A percentile compares a stretch with the other conserved stretches of the same genome.
Evolutionary conservation across 768 basidiomycete genomes (phyloP).

Genomic region (Lactarius sanguifluus): DNA sequence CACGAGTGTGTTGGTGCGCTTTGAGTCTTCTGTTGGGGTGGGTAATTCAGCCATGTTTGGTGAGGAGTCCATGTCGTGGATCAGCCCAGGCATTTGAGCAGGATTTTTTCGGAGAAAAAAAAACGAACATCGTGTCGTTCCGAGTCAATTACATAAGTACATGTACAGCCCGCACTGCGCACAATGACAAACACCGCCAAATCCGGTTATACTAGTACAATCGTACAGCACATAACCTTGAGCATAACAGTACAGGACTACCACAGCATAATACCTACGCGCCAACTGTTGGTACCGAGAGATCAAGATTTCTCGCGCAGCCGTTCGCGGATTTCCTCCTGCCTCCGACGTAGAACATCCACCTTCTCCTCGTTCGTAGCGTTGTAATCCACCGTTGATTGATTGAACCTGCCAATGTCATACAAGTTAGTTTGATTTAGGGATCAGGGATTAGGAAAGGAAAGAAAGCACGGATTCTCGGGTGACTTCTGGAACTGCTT

Average conservation of each 20-base stretch:
- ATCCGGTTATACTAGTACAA: neutral
- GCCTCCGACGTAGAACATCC: conserved; percentile 67
- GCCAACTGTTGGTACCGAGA: neutral
- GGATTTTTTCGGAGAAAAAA: neutral
- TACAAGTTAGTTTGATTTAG: conserved; percentile 5
- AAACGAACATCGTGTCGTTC: neutral
- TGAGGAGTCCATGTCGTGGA: conserved; percentile 10
- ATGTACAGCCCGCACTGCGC: neutral
- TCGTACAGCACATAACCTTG: neutral
- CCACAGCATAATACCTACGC: neutral
- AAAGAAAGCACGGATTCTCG: conserved; percentile 83
- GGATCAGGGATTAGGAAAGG: neutral
- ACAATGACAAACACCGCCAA: neutral
- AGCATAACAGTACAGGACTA: neutral
- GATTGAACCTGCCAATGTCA: conserved; percentile 69
- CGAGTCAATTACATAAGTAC: conserved; percentile 1
- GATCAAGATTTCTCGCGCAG: conserved; percentile 43
- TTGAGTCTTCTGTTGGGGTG: conserved; percentile 24
- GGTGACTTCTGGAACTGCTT: conserved; percentile 97
- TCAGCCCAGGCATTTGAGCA: conserved; percentile 22
- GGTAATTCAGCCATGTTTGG: conserved; percentile 14
- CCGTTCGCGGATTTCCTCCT: conserved; percentile 63
- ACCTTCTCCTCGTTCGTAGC: conserved; percentile 86
- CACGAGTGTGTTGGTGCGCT: conserved; percentile 78
- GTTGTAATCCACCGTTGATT: conserved; percentile 74